Base-by-base conservation (phyloP, 805 yeast species). In the Kurtzmaniella cleridarum region DNA sequence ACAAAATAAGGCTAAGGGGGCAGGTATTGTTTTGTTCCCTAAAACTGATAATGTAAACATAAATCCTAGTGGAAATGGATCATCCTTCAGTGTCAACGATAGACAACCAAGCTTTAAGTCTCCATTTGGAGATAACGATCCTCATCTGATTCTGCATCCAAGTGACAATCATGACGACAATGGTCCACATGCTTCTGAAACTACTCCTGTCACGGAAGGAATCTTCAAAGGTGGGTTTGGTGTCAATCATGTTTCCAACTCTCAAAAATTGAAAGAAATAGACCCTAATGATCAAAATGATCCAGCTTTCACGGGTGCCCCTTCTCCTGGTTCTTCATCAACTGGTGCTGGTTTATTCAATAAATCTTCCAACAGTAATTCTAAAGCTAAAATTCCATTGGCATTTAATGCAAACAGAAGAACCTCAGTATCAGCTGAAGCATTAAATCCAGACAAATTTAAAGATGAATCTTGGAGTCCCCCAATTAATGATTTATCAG, bases 381-480 rank as follows among this genome's bases (percentile, higher is more conserved):
- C 56, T 13, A 47, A 57, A 13, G 42, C 48, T 40, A 60, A 67
- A 44, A 63, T 79, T 41, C 87, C 85, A 30, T 60, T 71, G 41
- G 71, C 76, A 38, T 83, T 82, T 61, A 84, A 81, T 58, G 88
- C 86, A 38, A 76, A 81, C 57, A 79, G 96, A 68, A 79, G 97
- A 66, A 84, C 89, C 3, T 83, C 95, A 15, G 96, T 89, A 11
- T 79, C 89, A 40, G 96, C 96, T 4, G 97, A 89, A 62, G 83
- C 93, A 2, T 60, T 84, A 51, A 82, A 84, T 54, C 95, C 93
- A 5, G 80, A 79, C 44, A 77, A 75, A 27, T 79, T 84, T 53
- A 69, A 70, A 39, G 71, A 76, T 27, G 84, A 79, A 53, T 72
- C 77, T 38, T 84, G 90, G 90, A 75, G 68, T 44, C 84, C 86